Evolutionary conservation across 768 basidiomycete genomes (phyloP), one percentile per base, ranked within the genome.

Genomic region (Pulveroboletus sp.): DNA sequence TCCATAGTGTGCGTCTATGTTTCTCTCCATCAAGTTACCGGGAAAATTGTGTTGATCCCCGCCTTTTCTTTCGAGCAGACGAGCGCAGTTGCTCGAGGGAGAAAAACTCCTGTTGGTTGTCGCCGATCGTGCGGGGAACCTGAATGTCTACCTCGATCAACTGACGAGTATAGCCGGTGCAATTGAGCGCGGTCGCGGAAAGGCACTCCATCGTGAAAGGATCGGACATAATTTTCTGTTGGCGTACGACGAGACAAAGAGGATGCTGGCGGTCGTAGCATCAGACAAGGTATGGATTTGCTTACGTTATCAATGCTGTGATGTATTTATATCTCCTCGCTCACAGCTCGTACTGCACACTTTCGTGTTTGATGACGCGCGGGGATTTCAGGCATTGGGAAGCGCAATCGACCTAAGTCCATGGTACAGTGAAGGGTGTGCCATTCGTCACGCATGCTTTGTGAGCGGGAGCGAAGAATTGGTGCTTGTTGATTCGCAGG

Each of bases 391-490:
- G 27, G 70, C 67, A 1, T 72, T 67, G 49, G 79, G 78, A 0
- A 70, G 64, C 35, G 46, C 72, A 1, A 61, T 80, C 13, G 71
- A 74, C 43, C 67, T 83, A 2, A 50, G 49, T 13, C 55, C 63
- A 3, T 82, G 80, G 82, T 80, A 77, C 51, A 51, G 61, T n/a
- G 54, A 61, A 1, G 66, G 66, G 17, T 21, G 21, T 21, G 21
- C 21, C 21, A 21, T 21, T 21, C 21, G 21, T 21, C 2, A 49
- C 59, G 67, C 72, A 1, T 69, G 71, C 39, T 80, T 83, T 53
- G 65, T 80, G 2, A 63, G 62, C 26, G 77, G 78, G 6, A 73
- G 61, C 30, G 82, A 83, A 46, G 82, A 83, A 40, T 50, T 83
- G 17, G 55, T 80, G 0, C 61, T 83, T 0, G 61, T 82, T 11